These are phyloP conservation scores for Sclerotinia nivalis DNA, from an alignment of 2,329 filamentous ascomycete genomes.

Conservation along the genomic window DNA sequence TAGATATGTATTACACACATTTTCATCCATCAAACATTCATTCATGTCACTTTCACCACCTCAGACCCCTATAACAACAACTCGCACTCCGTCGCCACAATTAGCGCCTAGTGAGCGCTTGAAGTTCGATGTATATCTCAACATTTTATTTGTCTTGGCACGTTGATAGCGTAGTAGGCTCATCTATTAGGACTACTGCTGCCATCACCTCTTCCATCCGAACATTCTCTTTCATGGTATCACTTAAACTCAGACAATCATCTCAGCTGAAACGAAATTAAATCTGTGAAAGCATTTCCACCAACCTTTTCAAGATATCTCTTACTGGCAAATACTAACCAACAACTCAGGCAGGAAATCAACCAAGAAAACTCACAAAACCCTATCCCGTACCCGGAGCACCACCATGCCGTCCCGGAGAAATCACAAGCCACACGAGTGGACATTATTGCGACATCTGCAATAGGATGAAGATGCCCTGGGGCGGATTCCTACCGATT, in stretches of 20 bases:
- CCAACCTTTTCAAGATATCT: rapidly evolving
- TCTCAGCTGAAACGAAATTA: not conserved
- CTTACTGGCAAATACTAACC: not conserved
- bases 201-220: not conserved
- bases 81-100: not conserved
- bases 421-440: not conserved
- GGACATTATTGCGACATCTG: not conserved
- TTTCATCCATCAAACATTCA: not conserved
- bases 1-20: not conserved
- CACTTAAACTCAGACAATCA: not conserved
- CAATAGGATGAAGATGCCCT: constrained; percentile 11
- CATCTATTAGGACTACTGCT: not conserved
- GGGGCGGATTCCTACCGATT: not conserved
- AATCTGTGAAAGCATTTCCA: not conserved
- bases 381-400: not conserved
- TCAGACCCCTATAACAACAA: not conserved
- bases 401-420: not conserved
- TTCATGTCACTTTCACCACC: not conserved
- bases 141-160: no score
- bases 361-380: not conserved
- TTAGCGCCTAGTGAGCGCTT: not conserved
- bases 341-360: constrained; percentile 5
- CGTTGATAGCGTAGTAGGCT: not conserved
- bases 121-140: not conserved
- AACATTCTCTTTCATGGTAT: rapidly evolving